These are phyloP conservation scores for Xylaria sp. DNA, from an alignment of 2,329 filamentous ascomycete species.

Conservation along the genomic window DNA sequence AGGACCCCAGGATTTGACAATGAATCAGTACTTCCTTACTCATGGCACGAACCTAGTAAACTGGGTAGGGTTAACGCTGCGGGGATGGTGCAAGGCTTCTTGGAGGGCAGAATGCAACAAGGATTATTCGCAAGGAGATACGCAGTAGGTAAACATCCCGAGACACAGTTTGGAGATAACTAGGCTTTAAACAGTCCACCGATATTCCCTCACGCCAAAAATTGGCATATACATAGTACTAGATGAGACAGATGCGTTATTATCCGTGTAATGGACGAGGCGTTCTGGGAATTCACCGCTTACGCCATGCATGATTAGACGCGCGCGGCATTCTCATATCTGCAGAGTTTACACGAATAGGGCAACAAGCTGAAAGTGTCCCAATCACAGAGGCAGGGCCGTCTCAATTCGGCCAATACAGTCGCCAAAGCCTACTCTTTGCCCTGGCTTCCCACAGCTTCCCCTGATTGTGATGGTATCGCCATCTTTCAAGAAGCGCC, in stretches of 20 bases:
- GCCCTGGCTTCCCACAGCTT: slow-evolving; percentile 49
- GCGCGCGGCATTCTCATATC: neutral
- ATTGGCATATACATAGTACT: neutral
- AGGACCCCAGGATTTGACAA: neutral
- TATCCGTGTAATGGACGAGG: neutral
- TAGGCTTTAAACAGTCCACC: neutral
- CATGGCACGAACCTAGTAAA: neutral
- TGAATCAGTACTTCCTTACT: neutral
- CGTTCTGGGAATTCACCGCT: slow-evolving; percentile 1
- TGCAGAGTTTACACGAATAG: neutral
- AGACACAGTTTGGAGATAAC: neutral
- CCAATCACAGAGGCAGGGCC: slow-evolving; percentile 33
- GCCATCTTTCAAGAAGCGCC: slow-evolving; percentile 59
- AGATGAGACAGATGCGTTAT: neutral
- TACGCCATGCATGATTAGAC: neutral
- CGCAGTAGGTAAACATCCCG: neutral
- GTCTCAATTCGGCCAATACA: slow-evolving; percentile 52
- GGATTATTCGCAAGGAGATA: neutral
- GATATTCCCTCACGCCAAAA: slow-evolving; percentile 3
- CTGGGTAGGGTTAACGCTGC: neutral
- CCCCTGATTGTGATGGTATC: slow-evolving; percentile 57
- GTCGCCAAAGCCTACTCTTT: slow-evolving; percentile 57
- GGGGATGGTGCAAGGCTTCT: neutral
- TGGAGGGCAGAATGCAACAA: slow-evolving; percentile 2
- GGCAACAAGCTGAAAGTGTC: neutral